Evolutionary conservation across 805 yeast species (phyloP), one percentile per base, ranked within the genome.

Genomic region (Suhomyces vadensis): DNA sequence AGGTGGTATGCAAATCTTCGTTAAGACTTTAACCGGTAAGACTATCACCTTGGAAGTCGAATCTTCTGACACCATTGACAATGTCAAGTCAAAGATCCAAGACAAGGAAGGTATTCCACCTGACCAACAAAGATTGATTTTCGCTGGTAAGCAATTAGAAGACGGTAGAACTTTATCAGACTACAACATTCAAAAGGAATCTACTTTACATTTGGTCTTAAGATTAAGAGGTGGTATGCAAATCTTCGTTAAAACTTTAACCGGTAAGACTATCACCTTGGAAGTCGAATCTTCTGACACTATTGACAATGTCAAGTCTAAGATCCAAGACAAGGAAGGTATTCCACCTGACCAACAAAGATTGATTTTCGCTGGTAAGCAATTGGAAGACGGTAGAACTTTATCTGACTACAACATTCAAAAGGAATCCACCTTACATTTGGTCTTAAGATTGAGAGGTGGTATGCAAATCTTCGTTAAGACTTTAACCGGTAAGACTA

Each of bases 291-390:
- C 97, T 63, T 87, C 95, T 65, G 97, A 90, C 85, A 89, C 96
- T 71, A 90, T 90, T 77, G 97, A 90, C 87, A 90, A 90, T 69
- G 97, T 90, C 83, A 90, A 90, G 83, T 83, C 96, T 72, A 90
- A 90, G 85, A 90, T 90, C 76, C 96, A 89, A 79, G 96, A 91
- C 85, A 91, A 91, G 83, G 97, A 91, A 77, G 97, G 97, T 73
- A 92, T 91, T 63, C 98, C 98, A 74, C 97, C 98, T 67, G 97
- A 92, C 78, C 98, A 92, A 77, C 98, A 92, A 81, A 89, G 99
- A 82, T 86, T 92, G 69, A 91, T 92, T 83, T 92, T 92, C 70
- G 98, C 97, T 70, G 99, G 99, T 82, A 92, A 91, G 83, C 99
- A 92, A 81, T 87, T 92, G 69, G 97, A 91, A 81, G 97, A 91